A percentile compares a stretch with the other conserved stretches of the same genome.
Evolutionary conservation across 1,284 basidiomycete species (phyloP).

Genomic region (Rhizoctonia solani): DNA sequence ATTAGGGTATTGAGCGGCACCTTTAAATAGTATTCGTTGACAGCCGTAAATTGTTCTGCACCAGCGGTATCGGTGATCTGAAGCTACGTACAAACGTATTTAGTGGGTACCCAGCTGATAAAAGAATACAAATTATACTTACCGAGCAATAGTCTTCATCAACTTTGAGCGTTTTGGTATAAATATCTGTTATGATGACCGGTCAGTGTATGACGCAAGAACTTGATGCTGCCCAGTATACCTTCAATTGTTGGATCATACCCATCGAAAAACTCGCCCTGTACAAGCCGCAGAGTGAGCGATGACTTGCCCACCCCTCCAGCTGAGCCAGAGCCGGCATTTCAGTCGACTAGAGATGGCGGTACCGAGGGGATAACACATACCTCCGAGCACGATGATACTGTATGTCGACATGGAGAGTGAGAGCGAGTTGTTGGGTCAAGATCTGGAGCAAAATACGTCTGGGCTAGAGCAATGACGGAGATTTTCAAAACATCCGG

Average conservation of each 20-base stretch:
- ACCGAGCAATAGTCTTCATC: constrained; percentile 63
- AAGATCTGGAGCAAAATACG: background rate
- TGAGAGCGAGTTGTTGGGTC: background rate
- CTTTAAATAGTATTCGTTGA: constrained; percentile 80
- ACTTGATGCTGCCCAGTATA: constrained; percentile 40
- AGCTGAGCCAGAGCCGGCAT: constrained; percentile 35
- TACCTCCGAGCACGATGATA: constrained; percentile 78
- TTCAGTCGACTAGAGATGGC: constrained; percentile 6
- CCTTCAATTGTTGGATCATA: constrained; percentile 87
- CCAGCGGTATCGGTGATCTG: constrained; percentile 90
- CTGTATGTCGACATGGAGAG: constrained; percentile 64
- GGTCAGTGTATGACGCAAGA: background rate
- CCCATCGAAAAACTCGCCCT: constrained; percentile 71
- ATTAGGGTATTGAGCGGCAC: constrained; percentile 46
- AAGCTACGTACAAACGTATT: constrained; percentile 52
- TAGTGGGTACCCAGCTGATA: too few relatives aligned
- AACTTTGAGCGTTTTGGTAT: constrained; percentile 61
- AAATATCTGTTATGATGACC: constrained; percentile 56
- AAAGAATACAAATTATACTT: constrained; percentile 41
- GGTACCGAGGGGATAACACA: too few relatives aligned
- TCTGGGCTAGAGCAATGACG: background rate
- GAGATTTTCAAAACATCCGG: constrained; percentile 14
- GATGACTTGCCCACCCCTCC: constrained; percentile 77
- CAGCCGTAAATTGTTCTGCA: constrained; percentile 79
- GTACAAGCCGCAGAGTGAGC: constrained; percentile 69